Evolutionary conservation across 495 filamentous ascomycete species (phyloP), one percentile per base, ranked within the genome.

Genomic region (Penicillium steckii): DNA sequence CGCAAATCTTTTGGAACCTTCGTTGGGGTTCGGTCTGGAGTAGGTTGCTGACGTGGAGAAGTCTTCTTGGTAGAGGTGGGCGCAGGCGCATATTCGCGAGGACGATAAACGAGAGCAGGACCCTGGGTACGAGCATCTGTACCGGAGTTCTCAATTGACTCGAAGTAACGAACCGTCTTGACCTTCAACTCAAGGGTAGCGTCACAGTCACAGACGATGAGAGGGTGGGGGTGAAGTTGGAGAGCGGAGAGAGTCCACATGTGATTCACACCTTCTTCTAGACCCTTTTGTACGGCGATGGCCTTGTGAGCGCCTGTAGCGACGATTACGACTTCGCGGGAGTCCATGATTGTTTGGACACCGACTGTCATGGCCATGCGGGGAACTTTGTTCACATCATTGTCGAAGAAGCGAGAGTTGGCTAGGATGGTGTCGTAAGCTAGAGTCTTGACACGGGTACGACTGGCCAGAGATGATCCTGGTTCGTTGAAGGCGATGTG

Each of bases 401-500:
- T 81, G 54, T 69, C 82, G 65, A 95, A 95, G 76, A 95, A 95
- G 49, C 90, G 78, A 22, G 84, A 87, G 65, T 95, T 95, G 50
- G 88, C 90, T 9, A 92, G 65, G 54, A 95, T 90, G 15, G 90
- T 95, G 67, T 92, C 89, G 60, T 91, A 91, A 6, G 90, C 87
- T 29, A 95, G 72, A 1, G 90, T 93, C 79, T 93, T 93, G 59
- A 92, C 88, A 38, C 89, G 80, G 4, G 90, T 93, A 33, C 88
- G 80, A 21, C 86, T 90, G 54, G 80, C 84, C 46, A 95, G 70
- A 48, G 86, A 90, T 3, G 87, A 90, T 8, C 89, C 90, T 17
- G 90, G 89, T 70, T 95, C 90, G 67, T 95, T 93, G 78, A 95
- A 93, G 32, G 90, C 90, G 51, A 95, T 88, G 66, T 95, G 90